Conservation (phyloP, 1,284 basidiomycete species). For the Ganoderma leucocontextum region DNA sequence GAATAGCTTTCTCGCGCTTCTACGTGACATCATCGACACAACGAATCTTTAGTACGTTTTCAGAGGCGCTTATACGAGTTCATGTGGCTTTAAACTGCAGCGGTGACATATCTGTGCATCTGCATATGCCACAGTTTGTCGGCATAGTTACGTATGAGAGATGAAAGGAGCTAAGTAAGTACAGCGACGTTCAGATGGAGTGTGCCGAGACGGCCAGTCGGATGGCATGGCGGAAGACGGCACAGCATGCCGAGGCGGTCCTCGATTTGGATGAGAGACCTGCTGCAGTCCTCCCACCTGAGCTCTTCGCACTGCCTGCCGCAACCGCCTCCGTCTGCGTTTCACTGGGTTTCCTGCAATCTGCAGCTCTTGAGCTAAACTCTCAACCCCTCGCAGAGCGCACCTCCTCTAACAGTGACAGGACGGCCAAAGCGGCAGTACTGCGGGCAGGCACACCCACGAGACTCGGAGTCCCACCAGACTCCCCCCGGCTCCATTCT, state of each 20-base stretch:
- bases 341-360: not conserved
- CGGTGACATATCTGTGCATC: not conserved
- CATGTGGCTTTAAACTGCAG: not conserved
- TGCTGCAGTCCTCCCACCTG: not conserved
- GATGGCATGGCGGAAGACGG: not conserved
- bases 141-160: not conserved
- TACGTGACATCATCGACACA: not conserved
- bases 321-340: not conserved
- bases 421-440: not conserved
- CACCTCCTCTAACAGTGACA: not conserved
- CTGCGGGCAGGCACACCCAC: conserved; percentile 2
- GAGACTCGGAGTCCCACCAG: not conserved
- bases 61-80: not conserved
- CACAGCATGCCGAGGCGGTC: not conserved
- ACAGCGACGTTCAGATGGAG: not conserved
- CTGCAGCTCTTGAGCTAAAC: not conserved
- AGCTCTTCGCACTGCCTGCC: not conserved
- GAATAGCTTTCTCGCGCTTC: not conserved
- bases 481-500: conserved; percentile 3
- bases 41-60: not conserved
- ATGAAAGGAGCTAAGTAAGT: not conserved
- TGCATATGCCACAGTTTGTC: not conserved
- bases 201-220: not conserved
- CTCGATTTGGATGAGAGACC: not conserved
- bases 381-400: not conserved